These are phyloP conservation scores for Blastocystis sp. DNA, from an alignment of 352 stramenopile species.

Conservation along the genomic window DNA sequence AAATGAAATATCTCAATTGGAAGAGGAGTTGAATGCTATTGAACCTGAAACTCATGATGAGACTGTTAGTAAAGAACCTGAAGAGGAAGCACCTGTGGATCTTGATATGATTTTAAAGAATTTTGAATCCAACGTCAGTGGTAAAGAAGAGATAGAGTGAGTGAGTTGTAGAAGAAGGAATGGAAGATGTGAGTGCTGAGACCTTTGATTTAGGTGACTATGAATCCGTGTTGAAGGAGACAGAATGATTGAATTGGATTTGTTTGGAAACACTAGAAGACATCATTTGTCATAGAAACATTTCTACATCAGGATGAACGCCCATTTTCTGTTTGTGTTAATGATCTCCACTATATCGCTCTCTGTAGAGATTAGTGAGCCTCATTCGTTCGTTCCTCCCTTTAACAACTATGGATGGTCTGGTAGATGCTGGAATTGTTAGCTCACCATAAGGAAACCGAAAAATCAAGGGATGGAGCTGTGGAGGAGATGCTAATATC, in stretches of 20 bases:
- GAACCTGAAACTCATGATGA: not conserved
- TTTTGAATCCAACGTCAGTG: not conserved
- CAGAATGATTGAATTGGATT: not conserved
- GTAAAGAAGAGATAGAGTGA: not conserved
- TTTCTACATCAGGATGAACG: not conserved
- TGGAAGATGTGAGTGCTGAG: not conserved
- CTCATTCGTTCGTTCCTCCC: conserved; percentile 44
- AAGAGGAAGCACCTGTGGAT: not conserved
- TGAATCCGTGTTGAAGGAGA: conserved; percentile 35
- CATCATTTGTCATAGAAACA: not conserved
- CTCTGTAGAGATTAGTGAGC: not conserved
- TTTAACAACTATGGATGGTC: conserved; percentile 34
- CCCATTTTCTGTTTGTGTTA: not conserved
- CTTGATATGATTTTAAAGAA: conserved; percentile 24
- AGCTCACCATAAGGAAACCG: conserved; percentile 16
- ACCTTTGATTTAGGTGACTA: conserved; percentile 47
- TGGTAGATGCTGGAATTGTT: not conserved
- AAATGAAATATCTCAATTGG: conserved; percentile 20
- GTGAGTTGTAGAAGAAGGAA: not conserved
- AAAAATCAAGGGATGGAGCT: conserved; percentile 53
- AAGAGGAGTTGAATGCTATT: not conserved
- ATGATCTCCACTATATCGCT: not conserved
- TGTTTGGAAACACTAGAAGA: not conserved
- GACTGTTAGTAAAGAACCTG: not conserved
- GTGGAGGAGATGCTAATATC: conserved; percentile 67